Evolutionary conservation across 441 rosid species (phyloP).

Genomic region (Erysimum pusillum): DNA sequence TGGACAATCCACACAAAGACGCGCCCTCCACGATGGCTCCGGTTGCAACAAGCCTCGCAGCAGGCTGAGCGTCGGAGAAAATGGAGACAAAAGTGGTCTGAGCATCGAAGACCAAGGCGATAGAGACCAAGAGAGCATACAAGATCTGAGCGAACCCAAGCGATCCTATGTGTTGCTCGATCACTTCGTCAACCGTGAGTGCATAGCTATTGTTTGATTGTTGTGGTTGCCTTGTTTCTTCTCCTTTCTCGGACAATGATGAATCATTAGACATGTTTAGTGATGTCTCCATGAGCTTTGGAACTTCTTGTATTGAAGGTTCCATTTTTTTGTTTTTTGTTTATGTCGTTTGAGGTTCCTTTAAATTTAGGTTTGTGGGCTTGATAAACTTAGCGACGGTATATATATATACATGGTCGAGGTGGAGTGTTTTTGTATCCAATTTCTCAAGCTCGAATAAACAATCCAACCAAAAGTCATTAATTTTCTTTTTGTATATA

Average conservation of each 20-base stretch:
- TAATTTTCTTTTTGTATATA: conserved; percentile 17
- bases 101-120: conserved; percentile 77
- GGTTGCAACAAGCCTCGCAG: conserved; percentile 20
- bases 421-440: conserved; percentile 30
- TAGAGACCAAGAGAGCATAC: conserved; percentile 68
- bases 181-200: conserved; percentile 65
- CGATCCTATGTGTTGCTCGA: conserved; percentile 68
- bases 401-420: conserved; percentile 39
- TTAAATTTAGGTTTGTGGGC: conserved; percentile 8
- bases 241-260: conserved; percentile 45
- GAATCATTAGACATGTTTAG: conserved; percentile 37
- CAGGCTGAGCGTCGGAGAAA: conserved; percentile 72
- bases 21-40: conserved; percentile 36
- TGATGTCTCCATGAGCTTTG: conserved; percentile 33
- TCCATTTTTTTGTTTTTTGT: conserved; percentile 14
- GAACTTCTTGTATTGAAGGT: conserved; percentile 38
- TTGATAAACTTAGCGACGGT: conserved; percentile 27
- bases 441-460: conserved; percentile 22
- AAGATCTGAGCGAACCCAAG: conserved; percentile 67
- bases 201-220: conserved; percentile 45
- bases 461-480: conserved; percentile 34
- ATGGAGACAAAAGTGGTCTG: conserved; percentile 69
- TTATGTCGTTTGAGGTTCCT: conserved; percentile 42
- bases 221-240: conserved; percentile 20
- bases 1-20: conserved; percentile 51